Percentiles rank a stretch among this genome's conserved stretches.
phyloP scores from a whole-genome alignment of 73 alveolate species.

The Paramecium bursaria region DNA sequence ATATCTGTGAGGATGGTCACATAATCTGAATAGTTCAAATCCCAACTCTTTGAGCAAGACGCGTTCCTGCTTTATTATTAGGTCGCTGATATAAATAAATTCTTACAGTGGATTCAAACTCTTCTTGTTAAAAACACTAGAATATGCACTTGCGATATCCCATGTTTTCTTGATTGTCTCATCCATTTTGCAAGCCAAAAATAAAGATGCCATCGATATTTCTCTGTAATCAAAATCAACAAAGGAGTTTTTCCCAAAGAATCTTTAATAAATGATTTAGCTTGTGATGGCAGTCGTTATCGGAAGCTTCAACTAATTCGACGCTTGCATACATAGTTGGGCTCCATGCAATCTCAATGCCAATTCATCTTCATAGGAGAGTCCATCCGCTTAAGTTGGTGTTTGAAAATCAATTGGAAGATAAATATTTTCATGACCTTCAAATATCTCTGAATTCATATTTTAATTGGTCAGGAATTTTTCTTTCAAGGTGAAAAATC shows the following conservation, averaged over 20 bases:
- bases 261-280: slow-evolving; percentile 25
- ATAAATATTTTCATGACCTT: slow-evolving; percentile 59
- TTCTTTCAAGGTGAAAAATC: slow-evolving; percentile 38
- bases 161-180: slow-evolving; percentile 45
- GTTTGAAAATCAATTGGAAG: slow-evolving; percentile 22
- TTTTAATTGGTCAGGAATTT: slow-evolving; percentile 17
- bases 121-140: slow-evolving; percentile 7
- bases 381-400: slow-evolving; percentile 51
- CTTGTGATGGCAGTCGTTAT: slow-evolving; percentile 58
- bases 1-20: slow-evolving; percentile 60
- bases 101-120: slow-evolving; percentile 44
- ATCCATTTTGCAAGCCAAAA: slow-evolving; percentile 51
- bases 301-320: slow-evolving; percentile 36
- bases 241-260: slow-evolving; percentile 47
- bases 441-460: slow-evolving; percentile 15
- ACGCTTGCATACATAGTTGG: slow-evolving; percentile 43
- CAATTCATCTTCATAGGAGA: slow-evolving; percentile 56
- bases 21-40: slow-evolving; percentile 49
- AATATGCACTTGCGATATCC: slow-evolving; percentile 54
- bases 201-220: slow-evolving; percentile 50
- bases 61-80: slow-evolving; percentile 34
- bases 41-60: slow-evolving; percentile 25
- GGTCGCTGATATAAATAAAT: background rate
- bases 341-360: slow-evolving; percentile 60
- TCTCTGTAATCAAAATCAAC: slow-evolving; percentile 56